These are phyloP conservation scores for Candida sanyaensis DNA, from an alignment of 1,139 yeast species.

Conservation along the genomic window DNA sequence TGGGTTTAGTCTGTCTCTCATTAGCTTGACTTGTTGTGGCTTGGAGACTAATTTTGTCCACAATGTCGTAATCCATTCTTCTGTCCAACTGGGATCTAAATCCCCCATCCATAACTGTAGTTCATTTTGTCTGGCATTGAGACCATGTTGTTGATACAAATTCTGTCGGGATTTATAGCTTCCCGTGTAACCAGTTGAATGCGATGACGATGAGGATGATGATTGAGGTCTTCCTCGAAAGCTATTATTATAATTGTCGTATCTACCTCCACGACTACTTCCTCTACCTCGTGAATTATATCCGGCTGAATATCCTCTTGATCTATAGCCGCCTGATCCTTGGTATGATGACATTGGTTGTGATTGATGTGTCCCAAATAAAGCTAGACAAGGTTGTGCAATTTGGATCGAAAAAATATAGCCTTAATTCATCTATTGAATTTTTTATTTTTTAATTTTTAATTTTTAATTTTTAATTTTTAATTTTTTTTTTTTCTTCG, in stretches of 20 bases:
- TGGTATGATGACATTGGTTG: constrained; percentile 8
- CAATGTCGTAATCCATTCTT: constrained; percentile 59
- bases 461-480: too few species aligned
- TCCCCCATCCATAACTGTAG: constrained; percentile 90
- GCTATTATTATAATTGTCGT: background rate
- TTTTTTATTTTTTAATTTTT: too few species aligned
- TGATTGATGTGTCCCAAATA: background rate
- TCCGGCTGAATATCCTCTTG: constrained; percentile 7
- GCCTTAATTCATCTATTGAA: background rate
- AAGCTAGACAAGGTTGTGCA: too few species aligned
- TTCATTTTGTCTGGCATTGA: constrained; percentile 7
- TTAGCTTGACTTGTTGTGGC: constrained; percentile 38
- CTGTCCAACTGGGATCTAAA: constrained; percentile 84
- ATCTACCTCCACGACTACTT: constrained; percentile 2
- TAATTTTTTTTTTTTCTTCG: background rate
- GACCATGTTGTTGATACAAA: constrained; percentile 15
- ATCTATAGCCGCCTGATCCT: constrained; percentile 11
- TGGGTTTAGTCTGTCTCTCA: constrained; percentile 33
- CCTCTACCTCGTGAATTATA: constrained; percentile 3
- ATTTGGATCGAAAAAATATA: too few species aligned
- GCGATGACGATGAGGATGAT: constrained; percentile 8
- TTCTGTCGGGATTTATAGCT: constrained; percentile 14
- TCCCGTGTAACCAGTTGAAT: background rate
- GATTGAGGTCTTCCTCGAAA: constrained; percentile 2
- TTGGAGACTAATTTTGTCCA: constrained; percentile 55